Base-by-base conservation (phyloP, 257 asterid species). In the Henckelia pumila region DNA sequence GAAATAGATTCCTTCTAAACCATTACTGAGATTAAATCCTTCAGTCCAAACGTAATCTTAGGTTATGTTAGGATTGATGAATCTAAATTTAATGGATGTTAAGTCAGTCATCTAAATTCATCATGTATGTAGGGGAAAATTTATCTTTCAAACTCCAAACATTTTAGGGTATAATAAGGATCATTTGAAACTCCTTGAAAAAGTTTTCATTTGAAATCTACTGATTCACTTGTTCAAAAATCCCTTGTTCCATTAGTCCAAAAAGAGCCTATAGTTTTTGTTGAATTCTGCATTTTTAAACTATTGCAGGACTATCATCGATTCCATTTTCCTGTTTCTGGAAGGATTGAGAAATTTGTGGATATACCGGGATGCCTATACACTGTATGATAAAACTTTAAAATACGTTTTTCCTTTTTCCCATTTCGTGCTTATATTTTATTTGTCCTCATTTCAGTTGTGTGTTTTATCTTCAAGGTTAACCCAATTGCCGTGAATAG, bases 401-500 rank as follows among this genome's bases (percentile, higher is more conserved):
- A 60, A 16, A 70, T 33, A 28, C 5, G 3, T 47, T 16, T 17
- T 81, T 25, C 59, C 33, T 56, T 68, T 66, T 56, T 19, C 23
- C 66, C 28, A 23, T 67, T 67, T 72, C 21, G 63, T 23, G 61
- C 40, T 77, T 73, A 49, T 63, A 33, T 64, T 68, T 61, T 65
- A 78, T 33, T 50, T 61, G 44, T 76, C 68, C 82, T 66, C 35
- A 22, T 57, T 72, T 69, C 28, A 62, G 74, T 56, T 72, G 40
- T 40, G 53, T 69, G 64, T 78, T 65, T 47, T 61, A 22, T 63
- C 63, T 73, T 82, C 79, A 67, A 93, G 99, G 99, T 94, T 61
- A 94, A 94, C 71, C 99, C 99, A 66, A 91, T 94, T 77, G 99
- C 99, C 17, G 99, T 94, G 76, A 94, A 94, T 74, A 94, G 99